These are phyloP conservation scores for Cladosporium sp. DNA, from an alignment of 2,329 filamentous ascomycete genomes.

Conservation along the genomic window DNA sequence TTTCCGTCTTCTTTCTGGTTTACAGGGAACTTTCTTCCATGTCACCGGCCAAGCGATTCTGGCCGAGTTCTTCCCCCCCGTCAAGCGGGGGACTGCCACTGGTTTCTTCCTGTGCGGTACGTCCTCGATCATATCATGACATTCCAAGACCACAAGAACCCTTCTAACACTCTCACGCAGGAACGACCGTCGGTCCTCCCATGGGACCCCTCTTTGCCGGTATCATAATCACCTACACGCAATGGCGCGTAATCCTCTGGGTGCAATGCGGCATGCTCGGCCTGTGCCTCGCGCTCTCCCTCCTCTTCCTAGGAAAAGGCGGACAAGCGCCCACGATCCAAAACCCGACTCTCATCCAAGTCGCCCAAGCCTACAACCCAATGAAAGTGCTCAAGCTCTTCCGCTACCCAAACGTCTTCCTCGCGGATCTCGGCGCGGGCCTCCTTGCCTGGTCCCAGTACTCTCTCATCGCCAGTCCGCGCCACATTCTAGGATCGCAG, in stretches of 20 bases:
- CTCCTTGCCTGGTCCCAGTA: slow-evolving; percentile 70
- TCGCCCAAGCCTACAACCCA: slow-evolving; percentile 63
- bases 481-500: slow-evolving; percentile 66
- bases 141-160: too few relatives aligned
- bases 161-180: too few relatives aligned
- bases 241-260: slow-evolving; percentile 74
- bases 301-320: slow-evolving; percentile 59
- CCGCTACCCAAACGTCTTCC: slow-evolving; percentile 61
- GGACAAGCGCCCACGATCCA: slow-evolving; percentile 33
- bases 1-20: slow-evolving; percentile 66
- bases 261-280: slow-evolving; percentile 62
- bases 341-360: slow-evolving; percentile 39
- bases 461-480: slow-evolving; percentile 58
- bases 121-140: too few relatives aligned
- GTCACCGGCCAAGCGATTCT: slow-evolving; percentile 65
- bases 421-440: slow-evolving; percentile 44
- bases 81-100: slow-evolving; percentile 63
- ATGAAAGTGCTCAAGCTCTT: slow-evolving; percentile 57
- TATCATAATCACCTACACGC: slow-evolving; percentile 66
- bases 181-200: slow-evolving; percentile 57
- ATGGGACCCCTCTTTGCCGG: slow-evolving; percentile 66
- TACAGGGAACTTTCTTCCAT: slow-evolving; percentile 69
- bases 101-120: slow-evolving; percentile 65
- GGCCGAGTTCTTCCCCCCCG: slow-evolving; percentile 47
- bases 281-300: slow-evolving; percentile 52